These are phyloP conservation scores for Paralagenidium karlingii DNA, from an alignment of 352 stramenopile species.

Conservation along the genomic window DNA sequence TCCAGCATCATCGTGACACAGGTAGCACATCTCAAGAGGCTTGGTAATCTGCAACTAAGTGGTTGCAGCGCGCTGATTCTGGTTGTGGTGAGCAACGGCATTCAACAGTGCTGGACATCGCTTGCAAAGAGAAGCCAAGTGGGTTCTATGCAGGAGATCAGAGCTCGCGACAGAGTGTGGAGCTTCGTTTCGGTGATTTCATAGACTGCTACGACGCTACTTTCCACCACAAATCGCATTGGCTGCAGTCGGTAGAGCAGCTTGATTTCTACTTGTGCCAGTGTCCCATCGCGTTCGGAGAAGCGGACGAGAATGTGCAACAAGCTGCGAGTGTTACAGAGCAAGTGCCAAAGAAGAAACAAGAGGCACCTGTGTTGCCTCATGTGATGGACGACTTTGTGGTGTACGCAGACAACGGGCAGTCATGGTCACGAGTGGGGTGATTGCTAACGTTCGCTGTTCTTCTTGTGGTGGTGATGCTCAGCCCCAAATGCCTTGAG, in stretches of 20 bases:
- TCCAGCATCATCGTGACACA: slow-evolving; percentile 8
- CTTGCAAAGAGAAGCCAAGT: slow-evolving; percentile 34
- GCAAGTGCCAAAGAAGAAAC: no score
- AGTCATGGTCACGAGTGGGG: no score
- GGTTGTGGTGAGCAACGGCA: neutral
- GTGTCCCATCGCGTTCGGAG: slow-evolving; percentile 49
- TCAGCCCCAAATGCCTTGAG: slow-evolving; percentile 27
- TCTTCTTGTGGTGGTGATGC: neutral
- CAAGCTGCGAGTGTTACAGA: no score
- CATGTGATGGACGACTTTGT: slow-evolving; percentile 38
- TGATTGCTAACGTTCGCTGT: neutral
- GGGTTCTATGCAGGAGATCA: slow-evolving; percentile 51
- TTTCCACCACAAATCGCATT: slow-evolving; percentile 27
- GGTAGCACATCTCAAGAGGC: slow-evolving; percentile 6
- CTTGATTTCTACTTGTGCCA: slow-evolving; percentile 78
- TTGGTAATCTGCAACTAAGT: no score
- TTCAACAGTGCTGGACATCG: slow-evolving; percentile 55
- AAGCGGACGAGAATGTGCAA: slow-evolving; percentile 30
- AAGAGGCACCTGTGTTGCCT: slow-evolving; percentile 33
- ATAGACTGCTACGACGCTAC: slow-evolving; percentile 50
- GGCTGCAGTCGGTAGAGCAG: slow-evolving; percentile 52
- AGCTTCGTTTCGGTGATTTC: slow-evolving; percentile 76
- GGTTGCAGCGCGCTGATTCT: no score
- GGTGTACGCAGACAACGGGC: no score
- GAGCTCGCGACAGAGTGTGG: slow-evolving; percentile 40